phyloP scores from a whole-genome alignment of 1,284 basidiomycete species.

The Inonotus obliquus region DNA sequence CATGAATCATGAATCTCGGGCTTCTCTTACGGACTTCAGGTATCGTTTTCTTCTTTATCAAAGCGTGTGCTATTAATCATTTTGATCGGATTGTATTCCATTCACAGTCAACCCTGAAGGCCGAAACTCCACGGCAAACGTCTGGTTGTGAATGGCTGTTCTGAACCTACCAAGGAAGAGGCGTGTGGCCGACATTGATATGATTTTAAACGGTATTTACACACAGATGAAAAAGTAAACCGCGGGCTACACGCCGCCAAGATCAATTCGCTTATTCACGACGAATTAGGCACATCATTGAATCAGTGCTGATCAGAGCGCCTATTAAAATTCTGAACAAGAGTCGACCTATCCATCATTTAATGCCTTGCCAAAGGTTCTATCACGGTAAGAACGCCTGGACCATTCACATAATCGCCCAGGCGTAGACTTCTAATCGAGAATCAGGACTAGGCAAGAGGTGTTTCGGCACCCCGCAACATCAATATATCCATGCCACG shows the following conservation, averaged over 20 bases:
- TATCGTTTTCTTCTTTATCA: background rate
- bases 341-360: too few species aligned
- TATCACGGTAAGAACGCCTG: too few species aligned
- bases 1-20: background rate
- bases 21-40: background rate
- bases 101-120: background rate
- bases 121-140: constrained; percentile 9
- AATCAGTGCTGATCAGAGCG: too few species aligned
- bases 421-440: background rate
- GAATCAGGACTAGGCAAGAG: too few species aligned
- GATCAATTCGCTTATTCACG: background rate
- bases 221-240: background rate
- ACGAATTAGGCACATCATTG: too few species aligned
- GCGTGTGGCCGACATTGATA: background rate
- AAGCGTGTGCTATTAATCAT: constrained; percentile 2
- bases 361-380: too few species aligned
- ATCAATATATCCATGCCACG: background rate
- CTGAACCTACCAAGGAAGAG: background rate
- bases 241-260: background rate
- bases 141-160: background rate
- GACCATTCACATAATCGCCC: too few species aligned
- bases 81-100: background rate
- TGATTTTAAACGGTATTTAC: background rate
- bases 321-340: too few species aligned
- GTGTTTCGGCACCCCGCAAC: too few species aligned